Evolutionary conservation across 768 basidiomycete species (phyloP).

Genomic region (Mycena crocata): DNA sequence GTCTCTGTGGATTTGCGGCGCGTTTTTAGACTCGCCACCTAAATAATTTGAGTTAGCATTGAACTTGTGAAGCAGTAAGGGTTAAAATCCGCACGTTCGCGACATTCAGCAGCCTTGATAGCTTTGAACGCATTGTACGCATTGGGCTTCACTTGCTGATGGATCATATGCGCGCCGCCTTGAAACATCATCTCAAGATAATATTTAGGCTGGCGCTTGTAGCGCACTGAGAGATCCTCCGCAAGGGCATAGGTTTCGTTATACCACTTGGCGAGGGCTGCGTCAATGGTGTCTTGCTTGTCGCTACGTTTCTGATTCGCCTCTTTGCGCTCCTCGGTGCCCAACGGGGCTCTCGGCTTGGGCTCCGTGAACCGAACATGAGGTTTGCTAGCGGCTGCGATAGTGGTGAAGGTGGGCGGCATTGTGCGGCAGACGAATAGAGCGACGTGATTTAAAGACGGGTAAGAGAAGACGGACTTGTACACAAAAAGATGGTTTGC

Average conservation of each 20-base stretch:
- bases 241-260: too few species aligned
- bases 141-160: constrained; percentile 9
- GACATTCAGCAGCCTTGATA: constrained; percentile 6
- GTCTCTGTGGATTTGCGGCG: background rate
- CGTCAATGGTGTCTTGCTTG: too few species aligned
- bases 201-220: background rate
- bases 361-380: background rate
- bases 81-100: constrained; percentile 10
- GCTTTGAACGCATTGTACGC: constrained; percentile 1
- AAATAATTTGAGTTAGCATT: too few species aligned
- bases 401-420: background rate
- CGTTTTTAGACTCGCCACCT: background rate
- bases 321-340: background rate
- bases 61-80: too few species aligned
- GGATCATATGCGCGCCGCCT: background rate
- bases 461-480: background rate
- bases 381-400: background rate
- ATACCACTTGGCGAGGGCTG: too few species aligned
- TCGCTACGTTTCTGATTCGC: too few species aligned
- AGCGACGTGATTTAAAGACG: background rate
- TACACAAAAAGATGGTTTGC: too few species aligned
- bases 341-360: background rate
- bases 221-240: too few species aligned
- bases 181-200: constrained; percentile 11
- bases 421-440: background rate